These are phyloP conservation scores for Mucor sp. DNA, from an alignment of 371 early-diverging fungal genomes.

Conservation along the genomic window DNA sequence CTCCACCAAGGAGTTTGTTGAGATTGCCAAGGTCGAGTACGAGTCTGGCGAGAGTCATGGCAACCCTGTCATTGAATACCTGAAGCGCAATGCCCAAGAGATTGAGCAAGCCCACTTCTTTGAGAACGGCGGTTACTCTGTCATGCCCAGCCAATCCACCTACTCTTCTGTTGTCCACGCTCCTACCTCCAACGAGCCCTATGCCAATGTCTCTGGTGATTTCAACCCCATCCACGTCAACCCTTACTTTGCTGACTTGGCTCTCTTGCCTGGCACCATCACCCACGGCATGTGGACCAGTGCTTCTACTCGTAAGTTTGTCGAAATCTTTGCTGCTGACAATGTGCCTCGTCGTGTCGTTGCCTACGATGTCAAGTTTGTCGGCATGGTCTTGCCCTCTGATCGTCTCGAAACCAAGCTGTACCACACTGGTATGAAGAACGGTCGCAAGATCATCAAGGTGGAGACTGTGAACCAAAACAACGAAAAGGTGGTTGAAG, in stretches of 20 bases:
- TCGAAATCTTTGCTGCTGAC: conserved; percentile 94
- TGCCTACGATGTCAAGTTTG: conserved; percentile 79
- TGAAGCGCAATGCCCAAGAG: conserved; percentile 77
- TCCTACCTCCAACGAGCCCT: conserved; percentile 83
- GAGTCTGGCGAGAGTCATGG: conserved; percentile 75
- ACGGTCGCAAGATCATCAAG: conserved; percentile 95
- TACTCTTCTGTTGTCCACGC: conserved; percentile 84
- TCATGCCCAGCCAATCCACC: conserved; percentile 83
- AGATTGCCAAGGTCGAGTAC: conserved; percentile 83
- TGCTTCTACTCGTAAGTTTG: conserved; percentile 94
- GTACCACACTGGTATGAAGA: conserved; percentile 94
- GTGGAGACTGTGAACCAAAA: conserved; percentile 90
- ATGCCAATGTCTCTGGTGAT: conserved; percentile 90
- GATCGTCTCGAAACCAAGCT: conserved; percentile 89
- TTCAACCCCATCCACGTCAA: conserved; percentile 97
- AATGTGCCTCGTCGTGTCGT: conserved; percentile 91
- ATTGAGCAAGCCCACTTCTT: conserved; percentile 85
- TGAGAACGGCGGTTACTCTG: conserved; percentile 90
- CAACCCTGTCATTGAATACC: conserved; percentile 82
- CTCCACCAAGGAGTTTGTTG: conserved; percentile 81
- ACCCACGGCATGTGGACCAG: conserved; percentile 99
- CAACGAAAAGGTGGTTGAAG: conserved; percentile 85
- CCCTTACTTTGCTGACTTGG: conserved; percentile 94
- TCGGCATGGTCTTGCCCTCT: conserved; percentile 87
- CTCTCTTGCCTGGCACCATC: conserved; percentile 92